Conservation (phyloP, 345 rosid species). For the Citrus medica region DNA sequence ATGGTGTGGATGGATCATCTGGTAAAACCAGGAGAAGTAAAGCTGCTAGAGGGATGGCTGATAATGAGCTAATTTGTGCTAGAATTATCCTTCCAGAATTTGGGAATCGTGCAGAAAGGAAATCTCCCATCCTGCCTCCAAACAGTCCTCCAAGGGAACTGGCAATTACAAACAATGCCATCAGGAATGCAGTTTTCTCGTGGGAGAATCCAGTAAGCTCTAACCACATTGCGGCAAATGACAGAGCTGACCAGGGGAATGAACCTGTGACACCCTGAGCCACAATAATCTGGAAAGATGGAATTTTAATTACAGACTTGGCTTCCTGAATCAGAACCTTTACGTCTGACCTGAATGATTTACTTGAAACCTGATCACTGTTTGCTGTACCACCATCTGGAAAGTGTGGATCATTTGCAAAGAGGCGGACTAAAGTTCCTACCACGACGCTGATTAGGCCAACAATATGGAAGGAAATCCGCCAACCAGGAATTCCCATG, state of each 20-base stretch:
- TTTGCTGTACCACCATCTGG: slow-evolving; percentile 25
- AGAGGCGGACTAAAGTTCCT: slow-evolving; percentile 59
- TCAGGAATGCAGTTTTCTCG: slow-evolving; percentile 55
- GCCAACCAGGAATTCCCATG: slow-evolving; percentile 87
- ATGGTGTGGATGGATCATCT: slow-evolving; percentile 65
- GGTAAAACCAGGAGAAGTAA: slow-evolving; percentile 68
- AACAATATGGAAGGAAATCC: slow-evolving; percentile 78
- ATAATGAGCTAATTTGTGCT: slow-evolving; percentile 86
- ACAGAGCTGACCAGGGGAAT: slow-evolving; percentile 91
- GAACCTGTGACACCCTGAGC: slow-evolving; percentile 85
- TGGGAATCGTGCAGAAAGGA: slow-evolving; percentile 56
- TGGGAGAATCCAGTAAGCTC: slow-evolving; percentile 91
- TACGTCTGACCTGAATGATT: slow-evolving; percentile 53
- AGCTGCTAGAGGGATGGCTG: slow-evolving; percentile 85
- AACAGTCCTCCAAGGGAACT: slow-evolving; percentile 81
- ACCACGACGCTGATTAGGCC: slow-evolving; percentile 68
- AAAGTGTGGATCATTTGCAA: slow-evolving; percentile 72
- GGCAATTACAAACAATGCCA: slow-evolving; percentile 59
- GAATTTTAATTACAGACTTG: slow-evolving; percentile 49
- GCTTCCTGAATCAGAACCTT: slow-evolving; percentile 58
- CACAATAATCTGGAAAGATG: slow-evolving; percentile 83
- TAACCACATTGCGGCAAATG: slow-evolving; percentile 90
- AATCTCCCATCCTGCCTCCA: slow-evolving; percentile 87
- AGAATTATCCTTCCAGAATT: slow-evolving; percentile 82
- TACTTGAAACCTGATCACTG: slow-evolving; percentile 28